Conservation (phyloP, 2,329 filamentous ascomycete species). For the Chaetomiaceae sp. region DNA sequence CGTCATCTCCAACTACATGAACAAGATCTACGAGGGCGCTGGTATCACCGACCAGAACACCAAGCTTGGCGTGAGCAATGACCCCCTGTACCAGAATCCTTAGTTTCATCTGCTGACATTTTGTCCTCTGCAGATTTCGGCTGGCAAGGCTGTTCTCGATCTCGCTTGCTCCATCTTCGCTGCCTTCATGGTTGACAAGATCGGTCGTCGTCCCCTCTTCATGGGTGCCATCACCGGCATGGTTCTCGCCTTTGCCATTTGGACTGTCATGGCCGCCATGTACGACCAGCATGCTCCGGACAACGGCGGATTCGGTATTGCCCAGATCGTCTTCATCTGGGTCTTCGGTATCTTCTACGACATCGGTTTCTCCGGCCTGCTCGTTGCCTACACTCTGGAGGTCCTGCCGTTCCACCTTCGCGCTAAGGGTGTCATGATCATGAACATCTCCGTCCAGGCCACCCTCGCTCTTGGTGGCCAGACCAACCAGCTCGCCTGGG, state of each 20-base stretch:
- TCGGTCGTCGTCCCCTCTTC: constrained; percentile 53
- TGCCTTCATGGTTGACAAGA: constrained; percentile 48
- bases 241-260: constrained; percentile 44
- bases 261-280: constrained; percentile 42
- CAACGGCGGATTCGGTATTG: constrained; percentile 32
- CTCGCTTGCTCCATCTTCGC: constrained; percentile 46
- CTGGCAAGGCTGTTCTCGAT: constrained; percentile 45
- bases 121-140: constrained; percentile 20
- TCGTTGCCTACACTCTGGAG: constrained; percentile 49
- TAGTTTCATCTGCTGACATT: too few species aligned
- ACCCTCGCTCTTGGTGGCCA: too few species aligned
- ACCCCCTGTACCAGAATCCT: too few species aligned
- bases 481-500: too few species aligned
- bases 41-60: constrained; percentile 42
- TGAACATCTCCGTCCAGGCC: constrained; percentile 34
- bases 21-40: constrained; percentile 46
- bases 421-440: constrained; percentile 49
- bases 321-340: constrained; percentile 40
- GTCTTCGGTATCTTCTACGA: constrained; percentile 42
- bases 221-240: constrained; percentile 39
- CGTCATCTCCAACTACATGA: constrained; percentile 53
- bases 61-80: constrained; percentile 42
- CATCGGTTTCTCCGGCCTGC: constrained; percentile 51
- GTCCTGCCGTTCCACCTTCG: constrained; percentile 45
- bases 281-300: constrained; percentile 34